Evolutionary conservation across 2,329 filamentous ascomycete genomes (phyloP), one percentile per base, ranked within the genome.

Genomic region (Orbilia brochopaga): DNA sequence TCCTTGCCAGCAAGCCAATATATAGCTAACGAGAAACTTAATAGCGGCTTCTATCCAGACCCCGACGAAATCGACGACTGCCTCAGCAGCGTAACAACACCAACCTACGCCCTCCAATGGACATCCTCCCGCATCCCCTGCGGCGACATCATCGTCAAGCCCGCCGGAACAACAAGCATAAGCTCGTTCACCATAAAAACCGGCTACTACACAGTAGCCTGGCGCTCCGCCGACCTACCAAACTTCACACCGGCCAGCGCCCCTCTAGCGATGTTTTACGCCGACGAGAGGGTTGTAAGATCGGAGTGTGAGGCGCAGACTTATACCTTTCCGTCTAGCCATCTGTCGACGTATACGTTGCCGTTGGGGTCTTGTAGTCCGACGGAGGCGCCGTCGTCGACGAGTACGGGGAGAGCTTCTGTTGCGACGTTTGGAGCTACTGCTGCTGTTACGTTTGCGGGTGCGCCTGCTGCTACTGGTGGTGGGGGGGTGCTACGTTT

Each of bases 181-280:
- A n/a, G 24, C 11, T 15, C 15, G 11, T 55, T n/a, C n/a, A 55
- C 27, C 23, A 17, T 55, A 5, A 23, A 55, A 24, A 55, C 52
- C 11, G 32, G 52, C 23, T 55, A 32, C 23, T 55, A 55, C 52
- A 55, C 52, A 2, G 52, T 23, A 23, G 52, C 21, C 6, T 55
- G 52, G 52, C 52, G 52, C 10, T 55, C 52, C 5, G 19, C 52
- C 11, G 52, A 55, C 10, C 27, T 55, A 17, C 17, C 52, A 1
- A 8, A 11, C 35, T 55, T 55, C 52, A 55, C 13, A n/a, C 52
- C 52, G 11, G 52, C 21, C 15, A 55, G 27, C 52, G 52, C 52
- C 30, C 52, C 52, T 5, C 21, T 55, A 35, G 19, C 24, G 8
- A 55, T 55, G 23, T 15, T 21, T 5, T 3, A 21, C 42, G 19